Base-by-base conservation (phyloP, 768 basidiomycete genomes). In the Leccinum uliginosum region DNA sequence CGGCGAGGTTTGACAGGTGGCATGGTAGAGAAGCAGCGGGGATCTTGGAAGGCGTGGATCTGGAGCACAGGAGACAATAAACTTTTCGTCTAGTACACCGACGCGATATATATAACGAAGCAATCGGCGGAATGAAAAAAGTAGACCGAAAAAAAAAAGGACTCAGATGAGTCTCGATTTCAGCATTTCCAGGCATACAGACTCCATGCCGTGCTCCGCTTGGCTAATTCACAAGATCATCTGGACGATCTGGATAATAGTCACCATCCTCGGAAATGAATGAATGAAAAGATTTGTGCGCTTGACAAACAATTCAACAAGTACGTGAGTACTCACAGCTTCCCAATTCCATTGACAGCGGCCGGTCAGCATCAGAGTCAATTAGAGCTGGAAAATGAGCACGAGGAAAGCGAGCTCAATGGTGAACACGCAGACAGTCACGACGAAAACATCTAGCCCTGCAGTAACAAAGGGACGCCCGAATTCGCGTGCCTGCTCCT, bases 381-480 rank as follows among this genome's bases (percentile, higher is more conserved):
- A 43, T 64, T 48, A 65, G 50, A 68, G 10, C 54, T 51, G 69
- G 52, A 89, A 61, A 32, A 93, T 75, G 46, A 93, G 75, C 1
- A 81, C 79, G 8, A 93, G 72, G 44, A 93, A 73, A 0, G 76
- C 82, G 44, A 91, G 70, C 64, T 92, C 89, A 17, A 88, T 80
- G 0, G 74, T 73, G 1, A 81, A 79, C 0, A 91, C 88, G 2
- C 89, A 73, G 14, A 74, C 63, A 0, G 84, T 77, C 7, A 92
- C 81, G 12, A 78, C 73, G 1, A 67, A 12, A 23, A 90, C 81
- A 53, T 86, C 82, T 78, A 86, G 81, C n/a, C 92, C 92, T 6
- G 90, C 87, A 0, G 91, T 91, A 17, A 85, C 68, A 66, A 93
- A 93, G 1, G 89, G 88, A 12, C 87, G 77, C 0, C 91, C 92